phyloP scores from a whole-genome alignment of 164 flowering plant genomes.

The Pachysandra terminalis region DNA sequence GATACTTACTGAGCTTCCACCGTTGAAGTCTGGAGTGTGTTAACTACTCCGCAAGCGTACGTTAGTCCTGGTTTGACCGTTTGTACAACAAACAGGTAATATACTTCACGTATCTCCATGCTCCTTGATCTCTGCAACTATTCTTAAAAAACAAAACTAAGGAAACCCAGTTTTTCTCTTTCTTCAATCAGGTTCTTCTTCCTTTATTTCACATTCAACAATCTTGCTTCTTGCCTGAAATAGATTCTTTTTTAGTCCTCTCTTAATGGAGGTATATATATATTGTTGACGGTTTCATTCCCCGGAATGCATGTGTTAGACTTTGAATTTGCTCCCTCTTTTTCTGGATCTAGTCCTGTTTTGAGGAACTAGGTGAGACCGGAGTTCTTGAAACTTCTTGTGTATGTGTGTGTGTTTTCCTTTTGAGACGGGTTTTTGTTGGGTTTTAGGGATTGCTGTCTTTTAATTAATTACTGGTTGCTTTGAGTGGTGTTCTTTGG shows the following conservation, averaged over 20 bases:
- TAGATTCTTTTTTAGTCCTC: background rate
- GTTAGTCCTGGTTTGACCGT: constrained; percentile 33
- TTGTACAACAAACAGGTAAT: constrained; percentile 12
- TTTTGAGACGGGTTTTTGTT: background rate
- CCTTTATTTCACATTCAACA: constrained; percentile 10
- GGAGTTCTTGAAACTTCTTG: too few species aligned
- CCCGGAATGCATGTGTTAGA: constrained; percentile 5
- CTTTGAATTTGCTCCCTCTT: constrained; percentile 4
- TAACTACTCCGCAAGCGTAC: too few species aligned
- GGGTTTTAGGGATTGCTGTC: constrained; percentile 9
- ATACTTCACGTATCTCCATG: constrained; percentile 37
- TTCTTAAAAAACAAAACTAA: too few species aligned
- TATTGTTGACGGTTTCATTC: background rate
- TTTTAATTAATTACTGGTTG: background rate
- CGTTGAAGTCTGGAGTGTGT: too few species aligned
- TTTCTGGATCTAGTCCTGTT: background rate
- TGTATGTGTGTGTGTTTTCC: background rate
- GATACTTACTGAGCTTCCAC: too few species aligned
- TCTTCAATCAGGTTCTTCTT: background rate
- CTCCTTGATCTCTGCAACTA: constrained; percentile 21
- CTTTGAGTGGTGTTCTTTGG: constrained; percentile 12
- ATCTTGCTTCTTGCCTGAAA: background rate
- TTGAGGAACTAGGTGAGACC: too few species aligned
- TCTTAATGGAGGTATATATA: too few species aligned
- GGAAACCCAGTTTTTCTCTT: background rate